Conservation (phyloP, 2,329 filamentous ascomycete genomes). For the Ophiocordyceps sinensis region DNA sequence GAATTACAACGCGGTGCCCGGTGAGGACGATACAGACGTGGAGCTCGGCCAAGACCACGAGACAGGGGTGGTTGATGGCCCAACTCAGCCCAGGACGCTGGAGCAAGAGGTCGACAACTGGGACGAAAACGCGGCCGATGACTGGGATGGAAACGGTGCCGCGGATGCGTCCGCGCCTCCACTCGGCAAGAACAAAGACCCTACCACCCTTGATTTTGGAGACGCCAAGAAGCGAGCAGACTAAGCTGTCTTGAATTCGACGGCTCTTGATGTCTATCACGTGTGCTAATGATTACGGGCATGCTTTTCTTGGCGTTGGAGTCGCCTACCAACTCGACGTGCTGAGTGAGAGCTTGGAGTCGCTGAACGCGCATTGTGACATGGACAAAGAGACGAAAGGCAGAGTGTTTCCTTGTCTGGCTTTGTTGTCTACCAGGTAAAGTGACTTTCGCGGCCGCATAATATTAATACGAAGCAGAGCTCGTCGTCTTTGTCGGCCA, state of each 20-base stretch:
- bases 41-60: slow-evolving; percentile 66
- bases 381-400: no score
- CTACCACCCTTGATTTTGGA: slow-evolving; percentile 12
- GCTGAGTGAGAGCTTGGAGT: neutral
- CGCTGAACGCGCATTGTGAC: neutral
- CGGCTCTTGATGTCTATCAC: neutral
- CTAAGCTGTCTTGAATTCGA: slow-evolving; percentile 5
- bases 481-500: no score
- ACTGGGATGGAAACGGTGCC: slow-evolving; percentile 40
- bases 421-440: no score
- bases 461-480: no score
- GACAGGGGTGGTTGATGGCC: slow-evolving; percentile 39
- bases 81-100: slow-evolving; percentile 26
- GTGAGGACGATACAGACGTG: slow-evolving; percentile 50
- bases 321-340: neutral
- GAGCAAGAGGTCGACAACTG: slow-evolving; percentile 85
- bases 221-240: slow-evolving; percentile 19
- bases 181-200: slow-evolving; percentile 6
- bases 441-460: no score
- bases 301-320: neutral
- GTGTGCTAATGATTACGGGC: neutral
- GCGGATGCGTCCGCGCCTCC: slow-evolving; percentile 7
- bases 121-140: slow-evolving; percentile 65
- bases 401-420: no score
- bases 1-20: slow-evolving; percentile 56